Conservation (phyloP, 345 rosid species). For the Brassica juncea region DNA sequence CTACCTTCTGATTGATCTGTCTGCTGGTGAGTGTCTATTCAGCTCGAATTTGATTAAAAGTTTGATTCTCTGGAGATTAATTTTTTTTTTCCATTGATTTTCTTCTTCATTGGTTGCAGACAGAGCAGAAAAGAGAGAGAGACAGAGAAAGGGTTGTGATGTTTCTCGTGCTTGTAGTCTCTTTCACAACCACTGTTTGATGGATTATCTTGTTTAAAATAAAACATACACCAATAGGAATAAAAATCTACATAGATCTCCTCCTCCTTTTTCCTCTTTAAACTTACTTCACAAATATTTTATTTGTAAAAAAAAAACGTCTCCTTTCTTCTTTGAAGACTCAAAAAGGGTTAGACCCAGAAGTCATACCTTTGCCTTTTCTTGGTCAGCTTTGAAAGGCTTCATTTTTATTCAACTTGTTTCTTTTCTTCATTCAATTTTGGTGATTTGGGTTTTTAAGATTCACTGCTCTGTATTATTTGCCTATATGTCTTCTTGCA, state of each 20-base stretch:
- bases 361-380: constrained; percentile 31
- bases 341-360: constrained; percentile 9
- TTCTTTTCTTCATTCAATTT: constrained; percentile 12
- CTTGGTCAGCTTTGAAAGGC: constrained; percentile 41
- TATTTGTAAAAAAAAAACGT: neutral
- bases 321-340: neutral
- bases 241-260: constrained; percentile 42
- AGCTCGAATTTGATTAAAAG: constrained; percentile 30
- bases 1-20: constrained; percentile 27
- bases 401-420: neutral
- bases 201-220: too few species aligned
- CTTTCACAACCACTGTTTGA: constrained; percentile 34
- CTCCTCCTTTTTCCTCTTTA: constrained; percentile 6
- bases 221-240: neutral
- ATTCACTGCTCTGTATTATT: constrained; percentile 7
- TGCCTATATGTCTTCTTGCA: constrained; percentile 12
- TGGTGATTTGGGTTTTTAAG: constrained; percentile 12
- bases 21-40: constrained; percentile 29
- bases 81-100: neutral
- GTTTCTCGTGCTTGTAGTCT: constrained; percentile 40
- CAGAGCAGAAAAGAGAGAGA: constrained; percentile 7
- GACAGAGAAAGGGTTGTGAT: constrained; percentile 19
- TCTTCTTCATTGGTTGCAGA: constrained; percentile 35
- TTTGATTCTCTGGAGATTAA: constrained; percentile 1
- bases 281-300: neutral